Evolutionary conservation across 2,329 filamentous ascomycete genomes (phyloP).

Genomic region (Cytospora paraplurivora): DNA sequence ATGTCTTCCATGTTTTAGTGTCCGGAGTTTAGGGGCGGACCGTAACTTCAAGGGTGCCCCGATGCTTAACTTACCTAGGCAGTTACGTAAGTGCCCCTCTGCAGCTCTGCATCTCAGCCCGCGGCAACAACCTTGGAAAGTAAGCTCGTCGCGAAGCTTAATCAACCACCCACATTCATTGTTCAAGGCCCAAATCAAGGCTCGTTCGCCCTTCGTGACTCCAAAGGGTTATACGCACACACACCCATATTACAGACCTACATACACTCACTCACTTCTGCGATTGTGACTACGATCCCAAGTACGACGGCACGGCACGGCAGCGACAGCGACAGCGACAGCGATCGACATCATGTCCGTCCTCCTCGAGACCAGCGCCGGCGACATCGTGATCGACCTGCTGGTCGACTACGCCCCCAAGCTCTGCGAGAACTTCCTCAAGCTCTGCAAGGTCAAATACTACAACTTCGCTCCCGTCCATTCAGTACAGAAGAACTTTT

Average conservation of each 20-base stretch:
- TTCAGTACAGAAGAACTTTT: slow-evolving; percentile 91
- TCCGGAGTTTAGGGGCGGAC: too few species aligned
- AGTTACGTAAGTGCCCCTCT: too few species aligned
- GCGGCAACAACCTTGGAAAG: too few species aligned
- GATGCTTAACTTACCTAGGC: too few species aligned
- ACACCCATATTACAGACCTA: neutral
- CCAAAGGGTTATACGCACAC: neutral
- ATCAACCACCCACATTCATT: too few species aligned
- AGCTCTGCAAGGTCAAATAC: slow-evolving; percentile 98
- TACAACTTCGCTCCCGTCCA: slow-evolving; percentile 97
- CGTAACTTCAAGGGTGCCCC: too few species aligned
- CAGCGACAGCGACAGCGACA: neutral
- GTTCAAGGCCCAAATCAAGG: too few species aligned
- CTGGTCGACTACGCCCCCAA: slow-evolving; percentile 86
- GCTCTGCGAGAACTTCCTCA: slow-evolving; percentile 96
- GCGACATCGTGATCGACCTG: slow-evolving; percentile 94
- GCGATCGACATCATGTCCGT: slow-evolving; percentile 82
- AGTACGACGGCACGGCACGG: neutral
- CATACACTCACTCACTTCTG: neutral
- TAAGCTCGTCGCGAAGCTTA: too few species aligned
- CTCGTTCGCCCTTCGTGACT: too few species aligned
- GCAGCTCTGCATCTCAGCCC: too few species aligned
- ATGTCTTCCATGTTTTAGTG: too few species aligned
- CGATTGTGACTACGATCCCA: neutral
- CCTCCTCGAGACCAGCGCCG: slow-evolving; percentile 86